Base-by-base conservation (phyloP, 495 filamentous ascomycete genomes). In the Talaromyces liani region DNA sequence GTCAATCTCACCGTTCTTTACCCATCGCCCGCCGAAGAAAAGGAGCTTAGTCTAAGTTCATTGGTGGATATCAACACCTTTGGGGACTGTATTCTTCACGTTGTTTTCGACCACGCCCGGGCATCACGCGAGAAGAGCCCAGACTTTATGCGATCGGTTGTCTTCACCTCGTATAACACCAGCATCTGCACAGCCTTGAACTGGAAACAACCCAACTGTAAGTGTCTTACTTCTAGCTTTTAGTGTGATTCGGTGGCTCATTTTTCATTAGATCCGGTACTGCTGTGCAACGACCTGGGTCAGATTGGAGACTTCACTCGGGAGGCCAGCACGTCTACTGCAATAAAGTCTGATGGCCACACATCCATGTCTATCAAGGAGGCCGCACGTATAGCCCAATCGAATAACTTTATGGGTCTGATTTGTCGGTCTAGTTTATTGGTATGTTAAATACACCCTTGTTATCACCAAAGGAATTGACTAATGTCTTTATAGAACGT, bases 191-290 rank as follows among this genome's bases (percentile, higher is more conserved):
- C 90, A 39, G 91, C 93, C 4, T 69, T 98, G 60, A 98, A 98
- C 72, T 98, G 95, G 95, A 98, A 98, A 74, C 94, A 98, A 72
- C 94, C 94, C 10, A 98, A 98, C 67, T 98, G 88, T 91, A 74
- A 77, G 85, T 74, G 4, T 41, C 14, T 58, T 27, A 27, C 14
- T 14, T 41, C 8, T 12, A 18, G 18, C 33, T 34, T 27, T 25
- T 27, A 54, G 63, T 39, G 36, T 58, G 9, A 27, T 31, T 24
- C 10, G 34, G 8, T 60, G n/a, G 18, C 56, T 58, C 4, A 36
- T 33, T 27, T 5, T 34, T 58, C n/a, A 51, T 24, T 62, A 91
- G 88, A 96, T 69, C 95, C 94, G 0, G 91, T 98, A 1, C 88
- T 98, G 63, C 82, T 97, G 56, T 96, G 92, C 77, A 97, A 98